These are phyloP conservation scores for Neurospora hispaniola DNA, from an alignment of 495 filamentous ascomycete species.

Conservation along the genomic window DNA sequence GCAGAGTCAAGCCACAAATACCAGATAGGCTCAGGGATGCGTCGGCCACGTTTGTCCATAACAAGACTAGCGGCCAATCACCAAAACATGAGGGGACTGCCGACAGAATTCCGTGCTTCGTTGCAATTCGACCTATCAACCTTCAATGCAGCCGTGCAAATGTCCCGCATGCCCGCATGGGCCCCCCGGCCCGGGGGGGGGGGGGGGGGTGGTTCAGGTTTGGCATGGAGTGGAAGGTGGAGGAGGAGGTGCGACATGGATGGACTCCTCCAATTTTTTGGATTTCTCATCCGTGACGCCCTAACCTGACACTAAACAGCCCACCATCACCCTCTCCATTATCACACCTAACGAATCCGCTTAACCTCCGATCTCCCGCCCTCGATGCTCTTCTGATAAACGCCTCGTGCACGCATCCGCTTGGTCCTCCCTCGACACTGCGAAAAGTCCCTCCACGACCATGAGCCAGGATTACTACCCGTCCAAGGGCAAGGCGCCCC, in stretches of 20 bases:
- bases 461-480: conserved; percentile 70
- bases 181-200: neutral
- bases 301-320: neutral
- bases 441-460: conserved; percentile 15
- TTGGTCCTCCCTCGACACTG: neutral
- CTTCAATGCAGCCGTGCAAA: neutral
- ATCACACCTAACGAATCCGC: neutral
- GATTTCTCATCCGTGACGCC: conserved; percentile 1
- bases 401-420: neutral
- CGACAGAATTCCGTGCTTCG: neutral
- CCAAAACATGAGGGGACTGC: neutral
- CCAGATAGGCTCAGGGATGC: neutral
- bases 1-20: neutral
- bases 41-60: neutral
- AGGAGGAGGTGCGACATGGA: neutral
- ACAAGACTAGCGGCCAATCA: neutral
- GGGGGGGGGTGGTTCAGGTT: neutral
- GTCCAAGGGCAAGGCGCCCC: conserved; percentile 28
- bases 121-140: neutral
- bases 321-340: neutral
- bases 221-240: neutral
- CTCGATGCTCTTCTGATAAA: neutral
- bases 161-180: neutral
- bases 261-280: neutral
- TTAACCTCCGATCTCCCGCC: neutral